Percentiles rank a stretch among this genome's conserved stretches.
Conservation (phyloP, 1,284 basidiomycete genomes). For the Cronartium quercuum region DNA sequence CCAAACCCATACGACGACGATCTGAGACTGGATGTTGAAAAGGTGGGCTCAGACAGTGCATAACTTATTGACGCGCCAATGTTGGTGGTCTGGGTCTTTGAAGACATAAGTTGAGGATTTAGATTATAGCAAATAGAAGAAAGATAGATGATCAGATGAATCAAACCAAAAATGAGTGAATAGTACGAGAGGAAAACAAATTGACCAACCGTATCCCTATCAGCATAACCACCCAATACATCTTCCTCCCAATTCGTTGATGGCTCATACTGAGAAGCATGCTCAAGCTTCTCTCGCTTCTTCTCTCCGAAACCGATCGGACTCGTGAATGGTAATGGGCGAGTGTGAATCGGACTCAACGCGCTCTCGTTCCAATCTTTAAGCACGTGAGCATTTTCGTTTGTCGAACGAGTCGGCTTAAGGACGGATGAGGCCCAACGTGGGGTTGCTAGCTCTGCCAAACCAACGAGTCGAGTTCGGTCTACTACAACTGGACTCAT, state of each 20-base stretch:
- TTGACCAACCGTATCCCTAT: not conserved
- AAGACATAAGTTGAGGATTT: too few relatives aligned
- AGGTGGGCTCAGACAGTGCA: too few relatives aligned
- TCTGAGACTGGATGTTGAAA: too few relatives aligned
- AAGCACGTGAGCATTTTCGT: too few relatives aligned
- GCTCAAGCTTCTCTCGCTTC: not conserved
- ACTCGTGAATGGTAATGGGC: not conserved
- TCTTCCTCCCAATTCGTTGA: not conserved
- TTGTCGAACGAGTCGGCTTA: not conserved
- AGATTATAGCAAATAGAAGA: not conserved
- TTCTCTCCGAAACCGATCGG: not conserved
- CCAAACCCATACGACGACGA: too few relatives aligned
- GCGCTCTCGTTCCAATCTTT: too few relatives aligned
- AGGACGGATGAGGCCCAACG: not conserved
- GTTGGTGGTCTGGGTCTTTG: too few relatives aligned
- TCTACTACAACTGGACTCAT: not conserved
- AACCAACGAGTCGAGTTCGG: conserved; percentile 12
- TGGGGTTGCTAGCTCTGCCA: conserved; percentile 16
- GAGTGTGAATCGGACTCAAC: too few relatives aligned
- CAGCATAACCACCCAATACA: not conserved
- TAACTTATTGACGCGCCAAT: too few relatives aligned
- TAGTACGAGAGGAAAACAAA: not conserved
- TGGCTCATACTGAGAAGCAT: too few relatives aligned
- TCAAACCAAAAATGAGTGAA: not conserved
- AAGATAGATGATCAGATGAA: not conserved